These are phyloP conservation scores for Sclerotinia minor DNA, from an alignment of 2,329 filamentous ascomycete genomes.

Conservation along the genomic window DNA sequence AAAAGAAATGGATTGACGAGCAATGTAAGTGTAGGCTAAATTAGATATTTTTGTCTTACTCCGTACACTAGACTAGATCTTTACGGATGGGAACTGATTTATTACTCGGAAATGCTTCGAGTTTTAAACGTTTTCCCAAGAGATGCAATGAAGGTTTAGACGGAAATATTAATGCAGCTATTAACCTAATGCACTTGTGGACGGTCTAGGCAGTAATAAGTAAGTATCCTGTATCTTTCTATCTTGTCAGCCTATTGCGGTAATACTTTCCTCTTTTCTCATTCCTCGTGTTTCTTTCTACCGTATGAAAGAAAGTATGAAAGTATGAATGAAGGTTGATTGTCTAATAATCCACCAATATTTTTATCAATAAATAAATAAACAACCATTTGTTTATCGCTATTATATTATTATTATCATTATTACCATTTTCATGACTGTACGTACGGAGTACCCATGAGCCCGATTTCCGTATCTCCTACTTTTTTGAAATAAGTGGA, in stretches of 20 bases:
- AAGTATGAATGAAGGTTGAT: too few relatives aligned
- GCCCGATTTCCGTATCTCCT: constrained; percentile 8
- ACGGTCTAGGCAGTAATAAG: background rate
- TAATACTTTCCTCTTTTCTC: background rate
- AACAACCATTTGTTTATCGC: too few relatives aligned
- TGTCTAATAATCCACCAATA: background rate
- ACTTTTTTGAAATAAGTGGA: background rate
- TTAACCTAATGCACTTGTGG: too few relatives aligned
- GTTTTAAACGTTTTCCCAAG: constrained; percentile 9
- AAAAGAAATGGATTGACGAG: too few relatives aligned
- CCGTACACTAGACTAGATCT: background rate
- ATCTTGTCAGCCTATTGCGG: background rate
- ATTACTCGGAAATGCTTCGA: constrained; percentile 2
- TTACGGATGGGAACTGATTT: background rate
- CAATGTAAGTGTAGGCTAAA: too few relatives aligned
- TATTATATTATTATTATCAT: background rate
- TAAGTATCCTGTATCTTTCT: too few relatives aligned
- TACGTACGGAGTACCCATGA: background rate
- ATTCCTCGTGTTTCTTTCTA: background rate
- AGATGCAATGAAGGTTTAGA: constrained; percentile 3
- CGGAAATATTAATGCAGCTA: constrained; percentile 2
- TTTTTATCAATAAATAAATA: too few relatives aligned
- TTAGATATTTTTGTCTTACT: too few relatives aligned
- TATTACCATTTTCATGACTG: background rate
- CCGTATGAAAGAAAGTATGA: too few relatives aligned